Base-by-base conservation (phyloP, 2,329 filamentous ascomycete genomes). In the Drechmeria coniospora region DNA sequence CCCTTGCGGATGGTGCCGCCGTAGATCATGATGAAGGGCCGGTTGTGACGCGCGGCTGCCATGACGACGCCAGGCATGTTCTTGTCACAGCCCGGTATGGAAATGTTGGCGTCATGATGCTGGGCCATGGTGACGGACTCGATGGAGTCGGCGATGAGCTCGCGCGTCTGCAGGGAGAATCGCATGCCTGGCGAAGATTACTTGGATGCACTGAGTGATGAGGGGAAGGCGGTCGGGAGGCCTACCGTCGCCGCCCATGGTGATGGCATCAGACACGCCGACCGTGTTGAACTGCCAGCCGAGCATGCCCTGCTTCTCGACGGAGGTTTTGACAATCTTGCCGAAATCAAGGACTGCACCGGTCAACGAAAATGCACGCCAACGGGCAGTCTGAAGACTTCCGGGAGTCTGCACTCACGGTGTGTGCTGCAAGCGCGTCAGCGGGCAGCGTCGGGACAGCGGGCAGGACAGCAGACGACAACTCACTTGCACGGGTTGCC, bases 41-140 rank as follows among this genome's bases (percentile, higher is more conserved):
- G 70, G 54, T 94, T 94, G 56, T 92, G 82, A 32, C 87, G 71
- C 10, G 81, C 82, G 46, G 90, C 84, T 1, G 80, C 84, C 76
- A 93, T 93, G 36, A 90, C 64, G 11, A 81, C 78, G 37, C 86
- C 86, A 0, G 86, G 86, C 87, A 94, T 94, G 53, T 94, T 94
- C 68, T 94, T 94, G 59, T 94, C 86, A 51, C 86, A 94, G 8
- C 86, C 86, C 0, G 87, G 84, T 41, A 94, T 87, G 17, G 81
- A 75, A 49, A 94, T 86, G 51, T 86, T 92, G 32, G 84, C 87
- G 49, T 94, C 87, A 53, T 94, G 83, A 41, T 79, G 79, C 50
- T 94, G 86, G 5, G 81, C 87, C 49, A 79, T 87, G 2, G 84
- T 94, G 21, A 93, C 80, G 2, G 81, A 86, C 58, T 95, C 87